Percentiles rank a stretch among this genome's conserved stretches.
Evolutionary conservation across 2,329 filamentous ascomycete genomes (phyloP).

Genomic region (Pyrenophora graminea): DNA sequence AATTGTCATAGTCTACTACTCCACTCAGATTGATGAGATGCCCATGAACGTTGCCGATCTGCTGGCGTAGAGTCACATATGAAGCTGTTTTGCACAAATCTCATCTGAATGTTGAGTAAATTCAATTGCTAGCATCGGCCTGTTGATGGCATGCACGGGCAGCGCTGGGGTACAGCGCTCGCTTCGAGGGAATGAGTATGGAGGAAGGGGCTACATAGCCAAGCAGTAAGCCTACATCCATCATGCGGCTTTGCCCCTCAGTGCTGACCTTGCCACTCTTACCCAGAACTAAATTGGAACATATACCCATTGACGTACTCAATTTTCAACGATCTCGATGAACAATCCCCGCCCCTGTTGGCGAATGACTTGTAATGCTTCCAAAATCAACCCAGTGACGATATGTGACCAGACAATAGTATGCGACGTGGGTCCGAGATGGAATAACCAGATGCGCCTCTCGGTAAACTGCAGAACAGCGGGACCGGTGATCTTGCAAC

Average conservation of each 20-base stretch:
- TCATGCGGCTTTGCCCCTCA: not conserved
- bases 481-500: too few species aligned
- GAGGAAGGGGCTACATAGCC: slow-evolving; percentile 44
- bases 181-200: slow-evolving; percentile 33
- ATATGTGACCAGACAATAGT: too few species aligned
- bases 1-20: slow-evolving; percentile 75
- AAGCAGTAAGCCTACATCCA: slow-evolving; percentile 27
- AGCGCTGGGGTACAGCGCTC: slow-evolving; percentile 13
- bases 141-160: not conserved
- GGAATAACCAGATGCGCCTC: too few species aligned
- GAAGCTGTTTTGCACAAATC: not conserved
- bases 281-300: slow-evolving; percentile 11
- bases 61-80: slow-evolving; percentile 27
- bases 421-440: too few species aligned
- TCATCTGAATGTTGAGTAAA: not conserved
- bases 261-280: slow-evolving; percentile 6
- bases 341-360: not conserved
- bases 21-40: slow-evolving; percentile 98
- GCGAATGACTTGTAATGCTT: not conserved
- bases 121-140: not conserved
- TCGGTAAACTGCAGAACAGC: too few species aligned
- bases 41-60: slow-evolving; percentile 76
- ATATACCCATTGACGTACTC: slow-evolving; percentile 3
- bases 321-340: not conserved
- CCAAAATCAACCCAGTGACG: not conserved